Percentiles rank a stretch among this genome's conserved stretches.
Evolutionary conservation across 352 stramenopile species (phyloP).

Genomic region (Phytophthora hybrid): DNA sequence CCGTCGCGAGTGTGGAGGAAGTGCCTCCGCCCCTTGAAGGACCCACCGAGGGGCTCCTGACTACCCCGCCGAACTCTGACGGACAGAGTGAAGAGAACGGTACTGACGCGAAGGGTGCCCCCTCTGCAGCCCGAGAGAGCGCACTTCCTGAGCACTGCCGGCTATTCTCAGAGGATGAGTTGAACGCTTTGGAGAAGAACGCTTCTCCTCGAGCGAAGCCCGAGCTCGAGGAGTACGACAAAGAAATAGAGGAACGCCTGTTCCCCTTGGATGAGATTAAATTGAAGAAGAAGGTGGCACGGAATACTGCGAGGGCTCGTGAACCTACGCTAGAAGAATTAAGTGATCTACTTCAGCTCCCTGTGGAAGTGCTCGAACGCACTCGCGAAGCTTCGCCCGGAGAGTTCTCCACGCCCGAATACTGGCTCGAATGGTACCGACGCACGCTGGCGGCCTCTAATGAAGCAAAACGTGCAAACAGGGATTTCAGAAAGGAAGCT

Average conservation of each 20-base stretch:
- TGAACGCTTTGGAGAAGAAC: neutral
- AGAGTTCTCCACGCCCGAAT: conserved; percentile 3
- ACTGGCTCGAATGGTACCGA: neutral
- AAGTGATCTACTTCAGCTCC: neutral
- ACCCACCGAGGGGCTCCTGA: too few relatives aligned
- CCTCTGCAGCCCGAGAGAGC: too few relatives aligned
- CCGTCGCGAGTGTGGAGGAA: too few relatives aligned
- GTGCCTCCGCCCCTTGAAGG: too few relatives aligned
- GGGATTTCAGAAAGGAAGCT: neutral
- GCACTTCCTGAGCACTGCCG: neutral
- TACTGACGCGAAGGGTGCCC: too few relatives aligned
- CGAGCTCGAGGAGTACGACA: conserved; percentile 3
- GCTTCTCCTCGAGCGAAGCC: too few relatives aligned
- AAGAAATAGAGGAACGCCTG: conserved; percentile 6
- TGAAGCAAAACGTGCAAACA: neutral
- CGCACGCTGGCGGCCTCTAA: neutral
- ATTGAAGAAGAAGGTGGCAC: neutral
- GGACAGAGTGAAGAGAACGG: too few relatives aligned
- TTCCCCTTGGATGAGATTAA: conserved; percentile 4
- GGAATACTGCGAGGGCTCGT: neutral
- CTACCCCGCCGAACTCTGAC: too few relatives aligned
- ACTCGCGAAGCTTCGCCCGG: neutral
- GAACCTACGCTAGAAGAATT: neutral
- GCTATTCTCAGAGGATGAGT: neutral
- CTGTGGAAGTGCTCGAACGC: neutral